A percentile compares a stretch with the other conserved stretches of the same genome.
These are phyloP conservation scores for Termitomyces sp. DNA, from an alignment of 768 basidiomycete genomes.

Conservation along the genomic window DNA sequence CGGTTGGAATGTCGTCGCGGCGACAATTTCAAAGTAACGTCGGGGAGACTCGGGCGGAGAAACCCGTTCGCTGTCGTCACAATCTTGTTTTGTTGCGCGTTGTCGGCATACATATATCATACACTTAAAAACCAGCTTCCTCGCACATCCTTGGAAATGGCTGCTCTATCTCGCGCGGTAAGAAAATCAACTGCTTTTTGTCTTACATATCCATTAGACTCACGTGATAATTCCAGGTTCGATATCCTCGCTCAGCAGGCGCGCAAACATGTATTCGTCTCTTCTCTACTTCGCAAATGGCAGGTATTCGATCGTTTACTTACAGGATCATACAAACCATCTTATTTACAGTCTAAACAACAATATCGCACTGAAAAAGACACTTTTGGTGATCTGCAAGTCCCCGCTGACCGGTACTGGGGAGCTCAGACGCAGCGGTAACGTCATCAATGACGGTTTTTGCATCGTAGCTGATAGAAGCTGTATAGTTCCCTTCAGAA, in stretches of 20 bases:
- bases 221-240: slow-evolving; percentile 30
- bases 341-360: slow-evolving; percentile 29
- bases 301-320: slow-evolving; percentile 7
- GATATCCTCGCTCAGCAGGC: slow-evolving; percentile 13
- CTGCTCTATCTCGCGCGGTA: slow-evolving; percentile 14
- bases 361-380: slow-evolving; percentile 80
- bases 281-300: slow-evolving; percentile 31
- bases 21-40: not conserved
- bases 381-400: slow-evolving; percentile 93
- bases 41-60: slow-evolving; percentile 20
- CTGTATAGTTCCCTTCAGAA: slow-evolving; percentile 74
- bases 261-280: slow-evolving; percentile 18
- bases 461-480: not conserved
- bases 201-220: not conserved
- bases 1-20: not conserved
- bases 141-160: slow-evolving; percentile 2
- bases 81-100: slow-evolving; percentile 7
- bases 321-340: not conserved
- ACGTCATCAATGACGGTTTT: slow-evolving; percentile 7
- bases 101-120: not conserved
- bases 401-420: slow-evolving; percentile 79
- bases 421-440: slow-evolving; percentile 97
- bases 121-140: not conserved
- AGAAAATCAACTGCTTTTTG: slow-evolving; percentile 12
- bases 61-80: slow-evolving; percentile 10